Evolutionary conservation across 768 basidiomycete genomes (phyloP), one percentile per base, ranked within the genome.

Genomic region (Leucosporidium creatinivorum): DNA sequence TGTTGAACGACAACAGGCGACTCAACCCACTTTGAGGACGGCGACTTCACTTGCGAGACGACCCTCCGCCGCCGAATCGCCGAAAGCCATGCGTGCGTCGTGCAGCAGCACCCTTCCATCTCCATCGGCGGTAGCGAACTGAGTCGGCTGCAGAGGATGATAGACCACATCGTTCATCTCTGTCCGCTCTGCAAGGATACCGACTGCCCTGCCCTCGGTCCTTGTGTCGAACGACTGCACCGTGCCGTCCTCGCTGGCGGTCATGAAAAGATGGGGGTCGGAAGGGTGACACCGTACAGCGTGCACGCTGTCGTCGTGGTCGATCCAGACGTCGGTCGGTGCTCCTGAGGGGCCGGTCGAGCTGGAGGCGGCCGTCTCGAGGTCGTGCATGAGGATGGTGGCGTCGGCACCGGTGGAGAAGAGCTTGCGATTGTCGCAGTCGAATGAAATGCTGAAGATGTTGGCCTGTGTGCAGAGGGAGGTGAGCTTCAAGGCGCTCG

Each of bases 1-100:
- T n/a, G n/a, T n/a, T n/a, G n/a, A 21, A 21, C n/a, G n/a, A 2
- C 2, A 33, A 26, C 44, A 26, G 33, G 2, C 6, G 13, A 57
- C 1, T 36, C 18, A 28, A 47, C 61, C 33, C n/a, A 62, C 66
- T 3, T 61, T 49, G 1, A 33, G 28, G 3, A 71, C 63, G 0
- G 66, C 63, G 18, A 61, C 52, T 4, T 68, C 54, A 5, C 48
- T 9, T 8, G 59, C 63, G 9, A 67, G 28, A 6, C 36, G 36
- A 5, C 33, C 55, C 0, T 13, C 39, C 7, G 1, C 7, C 31
- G 51, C 13, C 1, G n/a, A 30, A 28, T 61, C 69, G 61, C 47
- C n/a, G 63, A 67, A 71, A 3, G 61, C 70, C 58, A 63, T 68
- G 28, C 70, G 28, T 36, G 61, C 52, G 21, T 71, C 70, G n/a